Evolutionary conservation across 169 alveolate species (phyloP).

Genomic region (Plasmodium billcollinsi): DNA sequence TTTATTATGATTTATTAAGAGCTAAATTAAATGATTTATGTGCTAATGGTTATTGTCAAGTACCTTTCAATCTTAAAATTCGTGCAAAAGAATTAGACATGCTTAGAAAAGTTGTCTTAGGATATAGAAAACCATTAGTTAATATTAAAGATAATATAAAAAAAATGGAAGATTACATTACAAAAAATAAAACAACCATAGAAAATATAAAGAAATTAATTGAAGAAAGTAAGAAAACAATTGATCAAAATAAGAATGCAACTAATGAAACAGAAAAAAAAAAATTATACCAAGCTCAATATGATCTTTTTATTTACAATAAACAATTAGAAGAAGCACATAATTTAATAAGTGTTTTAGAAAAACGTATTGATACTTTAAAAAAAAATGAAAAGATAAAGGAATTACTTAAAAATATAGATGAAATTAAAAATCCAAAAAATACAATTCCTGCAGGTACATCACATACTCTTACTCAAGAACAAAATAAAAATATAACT

Average conservation of each 20-base stretch:
- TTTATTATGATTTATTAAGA: slow-evolving; percentile 52
- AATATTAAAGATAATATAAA: slow-evolving; percentile 37
- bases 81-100: slow-evolving; percentile 18
- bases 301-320: slow-evolving; percentile 30
- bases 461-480: background rate
- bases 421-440: background rate
- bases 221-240: background rate
- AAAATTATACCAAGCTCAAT: slow-evolving; percentile 10
- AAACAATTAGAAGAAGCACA: slow-evolving; percentile 44
- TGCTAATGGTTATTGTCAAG: slow-evolving; percentile 11
- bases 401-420: slow-evolving; percentile 9
- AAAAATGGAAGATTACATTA: slow-evolving; percentile 25
- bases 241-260: too few species aligned
- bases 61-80: slow-evolving; percentile 59
- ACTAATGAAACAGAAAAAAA: background rate
- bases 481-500: background rate
- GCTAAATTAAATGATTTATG: slow-evolving; percentile 46
- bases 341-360: slow-evolving; percentile 23
- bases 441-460: background rate
- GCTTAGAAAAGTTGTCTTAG: slow-evolving; percentile 37
- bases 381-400: slow-evolving; percentile 21
- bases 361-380: slow-evolving; percentile 17
- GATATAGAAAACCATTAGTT: slow-evolving; percentile 58
- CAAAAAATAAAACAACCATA: slow-evolving; percentile 11
- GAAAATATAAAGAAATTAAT: slow-evolving; percentile 2